Conservation (phyloP, 257 asterid species). For the Nicotiana paniculata region DNA sequence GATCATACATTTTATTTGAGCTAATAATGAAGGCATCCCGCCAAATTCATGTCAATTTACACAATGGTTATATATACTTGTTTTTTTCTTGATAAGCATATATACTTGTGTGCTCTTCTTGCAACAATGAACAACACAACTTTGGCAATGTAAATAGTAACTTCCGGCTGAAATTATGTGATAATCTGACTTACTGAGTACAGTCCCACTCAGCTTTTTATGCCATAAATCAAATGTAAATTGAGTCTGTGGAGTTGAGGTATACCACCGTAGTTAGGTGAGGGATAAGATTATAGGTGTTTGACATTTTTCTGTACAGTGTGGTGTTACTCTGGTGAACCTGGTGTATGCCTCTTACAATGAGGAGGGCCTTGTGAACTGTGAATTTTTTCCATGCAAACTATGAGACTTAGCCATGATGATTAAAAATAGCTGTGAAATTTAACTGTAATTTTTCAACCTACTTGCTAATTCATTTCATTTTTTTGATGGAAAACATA, state of each 20-base stretch:
- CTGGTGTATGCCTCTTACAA: background rate
- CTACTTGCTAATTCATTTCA: conserved; percentile 9
- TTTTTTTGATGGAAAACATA: conserved; percentile 17
- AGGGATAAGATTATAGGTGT: background rate
- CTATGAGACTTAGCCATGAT: background rate
- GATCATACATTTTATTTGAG: conserved; percentile 1
- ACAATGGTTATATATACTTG: background rate
- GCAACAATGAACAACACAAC: background rate
- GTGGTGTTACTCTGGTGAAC: conserved; percentile 7
- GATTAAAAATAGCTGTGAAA: background rate
- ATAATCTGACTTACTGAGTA: background rate
- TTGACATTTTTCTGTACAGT: background rate
- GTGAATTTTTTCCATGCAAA: background rate
- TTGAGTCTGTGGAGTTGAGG: background rate
- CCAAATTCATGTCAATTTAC: background rate
- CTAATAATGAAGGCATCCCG: background rate
- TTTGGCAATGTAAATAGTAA: background rate
- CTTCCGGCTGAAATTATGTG: background rate
- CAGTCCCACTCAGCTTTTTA: background rate
- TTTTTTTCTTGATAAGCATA: background rate
- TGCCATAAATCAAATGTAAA: background rate
- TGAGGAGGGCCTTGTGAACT: background rate
- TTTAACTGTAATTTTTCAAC: background rate
- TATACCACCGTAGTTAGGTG: background rate
- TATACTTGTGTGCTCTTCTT: background rate